Conservation (phyloP, 176 grass and related monocot species). For the Aegilops tauschii region DNA sequence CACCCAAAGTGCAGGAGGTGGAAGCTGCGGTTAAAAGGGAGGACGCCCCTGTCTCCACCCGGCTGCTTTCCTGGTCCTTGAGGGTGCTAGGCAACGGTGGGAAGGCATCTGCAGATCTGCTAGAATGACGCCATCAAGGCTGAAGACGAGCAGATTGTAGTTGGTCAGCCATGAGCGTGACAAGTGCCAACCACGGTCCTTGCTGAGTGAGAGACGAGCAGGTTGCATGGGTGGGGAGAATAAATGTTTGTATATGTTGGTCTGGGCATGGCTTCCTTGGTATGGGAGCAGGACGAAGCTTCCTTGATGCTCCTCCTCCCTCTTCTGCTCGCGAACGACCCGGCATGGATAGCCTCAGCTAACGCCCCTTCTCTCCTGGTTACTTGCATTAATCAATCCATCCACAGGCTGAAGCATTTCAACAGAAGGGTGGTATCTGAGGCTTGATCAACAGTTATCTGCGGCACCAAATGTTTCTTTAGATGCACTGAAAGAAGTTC, state of each 20-base stretch:
- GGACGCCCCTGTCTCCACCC: background rate
- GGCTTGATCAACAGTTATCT: background rate
- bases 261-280: background rate
- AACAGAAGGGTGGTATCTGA: background rate
- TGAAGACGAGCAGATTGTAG: background rate
- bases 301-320: background rate
- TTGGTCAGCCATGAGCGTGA: background rate
- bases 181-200: background rate
- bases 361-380: background rate
- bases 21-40: background rate
- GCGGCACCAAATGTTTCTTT: background rate
- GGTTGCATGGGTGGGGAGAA: background rate
- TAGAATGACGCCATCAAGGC: background rate
- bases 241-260: background rate
- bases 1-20: background rate
- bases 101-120: background rate
- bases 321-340: background rate
- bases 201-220: background rate
- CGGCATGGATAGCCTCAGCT: background rate
- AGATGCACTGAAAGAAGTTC: background rate
- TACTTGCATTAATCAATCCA: background rate
- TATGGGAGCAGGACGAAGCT: background rate
- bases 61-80: background rate
- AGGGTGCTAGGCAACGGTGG: background rate
- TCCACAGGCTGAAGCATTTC: background rate